Conservation (phyloP, 2,329 filamentous ascomycete genomes). For the Phaeosphaeriaceae sp. region DNA sequence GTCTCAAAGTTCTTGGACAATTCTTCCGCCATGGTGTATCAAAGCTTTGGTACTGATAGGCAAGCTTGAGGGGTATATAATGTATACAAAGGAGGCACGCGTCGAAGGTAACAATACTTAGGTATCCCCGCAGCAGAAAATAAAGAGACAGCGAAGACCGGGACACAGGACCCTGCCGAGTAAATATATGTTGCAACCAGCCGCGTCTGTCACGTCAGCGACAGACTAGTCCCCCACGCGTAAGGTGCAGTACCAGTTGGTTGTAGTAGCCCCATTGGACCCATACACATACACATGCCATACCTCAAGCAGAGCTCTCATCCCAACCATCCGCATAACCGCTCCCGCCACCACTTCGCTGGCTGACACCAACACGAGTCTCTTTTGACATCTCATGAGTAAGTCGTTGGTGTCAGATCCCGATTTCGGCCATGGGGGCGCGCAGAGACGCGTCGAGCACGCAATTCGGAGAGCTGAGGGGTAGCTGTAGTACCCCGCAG, state of each 20-base stretch:
- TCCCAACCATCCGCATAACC: neutral
- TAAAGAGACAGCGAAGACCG: neutral
- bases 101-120: neutral
- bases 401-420: neutral
- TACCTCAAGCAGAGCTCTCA: neutral
- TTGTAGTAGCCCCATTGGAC: neutral
- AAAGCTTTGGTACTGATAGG: neutral
- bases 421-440: neutral
- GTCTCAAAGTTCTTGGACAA: constrained; percentile 57
- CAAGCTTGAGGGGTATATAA: neutral
- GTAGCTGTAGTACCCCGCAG: neutral
- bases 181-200: neutral
- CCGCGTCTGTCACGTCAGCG: constrained; percentile 1
- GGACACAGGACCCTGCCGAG: neutral
- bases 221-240: constrained; percentile 3
- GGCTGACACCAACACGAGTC: neutral
- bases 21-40: constrained; percentile 45
- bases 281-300: neutral
- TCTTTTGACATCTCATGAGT: neutral
- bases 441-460: constrained; percentile 1
- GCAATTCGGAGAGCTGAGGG: constrained; percentile 1
- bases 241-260: neutral
- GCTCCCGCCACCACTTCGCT: neutral
- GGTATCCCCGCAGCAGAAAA: neutral
- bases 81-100: neutral